phyloP scores from a whole-genome alignment of 2,329 filamentous ascomycete species.

The Trichoderma atrobrunneum region DNA sequence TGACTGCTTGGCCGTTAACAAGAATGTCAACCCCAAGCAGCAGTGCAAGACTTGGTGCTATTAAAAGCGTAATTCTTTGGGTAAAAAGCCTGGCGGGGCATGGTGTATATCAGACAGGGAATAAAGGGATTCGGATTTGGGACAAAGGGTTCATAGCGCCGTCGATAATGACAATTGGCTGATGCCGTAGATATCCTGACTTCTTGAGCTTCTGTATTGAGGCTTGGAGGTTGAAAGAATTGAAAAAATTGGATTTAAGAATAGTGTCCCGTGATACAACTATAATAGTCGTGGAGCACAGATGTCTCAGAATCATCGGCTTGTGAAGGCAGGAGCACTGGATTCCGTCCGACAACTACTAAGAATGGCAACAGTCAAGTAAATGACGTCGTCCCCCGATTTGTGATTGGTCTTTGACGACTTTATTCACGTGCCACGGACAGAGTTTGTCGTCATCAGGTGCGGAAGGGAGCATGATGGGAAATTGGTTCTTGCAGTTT shows the following conservation, averaged over 20 bases:
- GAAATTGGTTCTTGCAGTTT: neutral
- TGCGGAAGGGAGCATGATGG: neutral
- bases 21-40: constrained; percentile 33
- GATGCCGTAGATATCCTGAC: neutral
- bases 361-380: neutral
- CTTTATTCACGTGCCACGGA: neutral
- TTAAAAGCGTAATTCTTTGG: constrained; percentile 17
- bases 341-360: neutral
- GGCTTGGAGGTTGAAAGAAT: neutral
- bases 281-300: neutral
- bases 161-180: neutral
- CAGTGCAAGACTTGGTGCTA: constrained; percentile 42
- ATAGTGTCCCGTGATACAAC: neutral
- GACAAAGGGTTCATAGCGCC: neutral
- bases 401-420: neutral
- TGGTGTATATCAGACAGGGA: neutral
- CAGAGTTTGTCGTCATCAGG: neutral
- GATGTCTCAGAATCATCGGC: neutral
- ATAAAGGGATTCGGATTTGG: neutral
- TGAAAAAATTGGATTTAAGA: neutral
- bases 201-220: neutral
- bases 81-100: neutral
- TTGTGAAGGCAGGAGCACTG: neutral
- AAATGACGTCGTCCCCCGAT: neutral
- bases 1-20: constrained; percentile 48